Base-by-base conservation (phyloP, 352 stramenopile species). In the Nothophytophthora sp. region DNA sequence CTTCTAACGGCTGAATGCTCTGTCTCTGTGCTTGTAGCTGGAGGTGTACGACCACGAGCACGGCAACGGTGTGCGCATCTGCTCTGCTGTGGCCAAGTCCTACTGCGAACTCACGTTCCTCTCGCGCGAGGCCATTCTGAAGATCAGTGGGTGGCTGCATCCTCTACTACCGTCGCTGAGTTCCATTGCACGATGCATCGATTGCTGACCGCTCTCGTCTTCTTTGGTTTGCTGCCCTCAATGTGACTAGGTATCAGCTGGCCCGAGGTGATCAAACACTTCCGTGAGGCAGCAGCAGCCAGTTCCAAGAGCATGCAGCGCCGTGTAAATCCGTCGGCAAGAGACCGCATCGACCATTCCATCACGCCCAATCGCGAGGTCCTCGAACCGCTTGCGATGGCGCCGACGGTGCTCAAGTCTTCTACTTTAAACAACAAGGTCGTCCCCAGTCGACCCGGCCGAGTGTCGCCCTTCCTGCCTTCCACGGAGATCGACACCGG, bases 31-130 rank as follows among this genome's bases (percentile, higher is more conserved):
- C 9, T 25, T 51, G 34, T 36, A 88, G 70, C 60, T 94, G n/a
- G 84, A 94, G 56, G 70, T 94, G 16, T 94, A 91, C 42, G 80
- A 92, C 40, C 68, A 84, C 25, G 55, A 88, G 4, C 76, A 90
- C 36, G 84, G 81, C 28, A 89, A 90, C 18, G 81, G 82, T n/a
- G 77, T 92, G 9, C 84, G 84, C n/a, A 86, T 94, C 30, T 91
- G 77, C 47, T 90, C 79, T 3, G 84, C 84, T 7, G 73, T 94
- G 13, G 81, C 82, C 3, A 88, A 81, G 43, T 79, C 79, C 8
- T 94, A 90, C 32, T 86, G 74, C 25, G 81, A 94, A 32, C 61
- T 92, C 16, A 88, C 79, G 5, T 94, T 94, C 59, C 54, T 94
- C 12, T 94, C 84, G 9, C 67, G 84, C 7, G 73, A 90, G 43